Percentiles rank a stretch among this genome's conserved stretches.
These are phyloP conservation scores for Diplocarpon mali DNA, from an alignment of 2,329 filamentous ascomycete species.

Conservation along the genomic window DNA sequence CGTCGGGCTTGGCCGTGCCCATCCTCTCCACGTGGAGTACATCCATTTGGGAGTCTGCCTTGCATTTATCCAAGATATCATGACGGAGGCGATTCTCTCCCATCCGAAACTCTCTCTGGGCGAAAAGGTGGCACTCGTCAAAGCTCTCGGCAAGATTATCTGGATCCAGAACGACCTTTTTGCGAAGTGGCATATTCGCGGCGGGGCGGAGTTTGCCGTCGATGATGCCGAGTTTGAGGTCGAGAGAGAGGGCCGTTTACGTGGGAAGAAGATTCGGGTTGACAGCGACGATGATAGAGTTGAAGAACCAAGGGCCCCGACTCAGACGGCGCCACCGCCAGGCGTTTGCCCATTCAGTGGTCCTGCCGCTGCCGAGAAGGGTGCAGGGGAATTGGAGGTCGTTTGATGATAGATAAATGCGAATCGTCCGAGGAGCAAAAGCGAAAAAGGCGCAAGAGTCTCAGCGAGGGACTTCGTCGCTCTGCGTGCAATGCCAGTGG, in stretches of 20 bases:
- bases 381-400: no score
- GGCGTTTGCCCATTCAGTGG: background rate
- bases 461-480: no score
- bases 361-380: no score
- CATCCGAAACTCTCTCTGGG: constrained; percentile 44
- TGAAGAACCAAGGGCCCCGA: background rate
- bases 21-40: constrained; percentile 64
- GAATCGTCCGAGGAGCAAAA: no score
- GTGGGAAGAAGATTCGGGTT: constrained; percentile 47
- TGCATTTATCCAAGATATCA: constrained; percentile 64
- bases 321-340: background rate
- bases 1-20: constrained; percentile 52
- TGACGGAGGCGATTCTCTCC: constrained; percentile 64
- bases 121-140: constrained; percentile 62
- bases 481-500: no score
- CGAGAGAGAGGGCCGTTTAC: constrained; percentile 52
- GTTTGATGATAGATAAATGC: no score
- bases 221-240: constrained; percentile 37
- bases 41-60: constrained; percentile 63
- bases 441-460: no score
- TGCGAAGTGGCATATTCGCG: constrained; percentile 56
- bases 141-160: constrained; percentile 69
- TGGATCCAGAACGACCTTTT: constrained; percentile 83
- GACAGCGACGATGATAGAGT: background rate
- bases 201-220: constrained; percentile 26